Evolutionary conservation across 208 protist species (phyloP).

Genomic region (Crithidia fasciculata): DNA sequence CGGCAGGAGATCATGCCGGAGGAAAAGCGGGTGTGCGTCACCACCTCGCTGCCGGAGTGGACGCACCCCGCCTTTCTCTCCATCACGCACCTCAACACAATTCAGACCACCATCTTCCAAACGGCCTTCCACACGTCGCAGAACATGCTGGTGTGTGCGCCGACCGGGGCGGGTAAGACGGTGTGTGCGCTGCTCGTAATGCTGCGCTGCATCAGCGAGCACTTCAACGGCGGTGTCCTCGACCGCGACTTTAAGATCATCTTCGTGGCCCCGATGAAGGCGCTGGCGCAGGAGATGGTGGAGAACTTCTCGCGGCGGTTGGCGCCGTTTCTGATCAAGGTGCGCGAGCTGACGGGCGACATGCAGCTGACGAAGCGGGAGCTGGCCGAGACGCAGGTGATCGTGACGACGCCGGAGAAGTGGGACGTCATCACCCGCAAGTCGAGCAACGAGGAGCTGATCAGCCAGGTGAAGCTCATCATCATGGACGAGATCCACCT

Average conservation of each 20-base stretch:
- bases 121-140: constrained; percentile 97
- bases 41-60: constrained; percentile 87
- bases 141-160: constrained; percentile 99
- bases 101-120: constrained; percentile 96
- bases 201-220: constrained; percentile 93
- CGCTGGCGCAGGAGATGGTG: constrained; percentile 98
- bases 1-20: constrained; percentile 67
- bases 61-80: constrained; percentile 89
- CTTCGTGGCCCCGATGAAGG: constrained; percentile 99
- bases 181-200: constrained; percentile 98
- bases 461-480: constrained; percentile 91
- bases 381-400: constrained; percentile 97
- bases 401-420: constrained; percentile 99
- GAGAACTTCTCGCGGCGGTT: constrained; percentile 95
- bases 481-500: constrained; percentile 99
- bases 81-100: constrained; percentile 95
- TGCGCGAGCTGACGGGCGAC: constrained; percentile 99
- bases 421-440: constrained; percentile 99
- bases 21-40: constrained; percentile 81
- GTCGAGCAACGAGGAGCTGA: constrained; percentile 94
- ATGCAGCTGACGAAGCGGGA: constrained; percentile 99
- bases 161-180: constrained; percentile 99
- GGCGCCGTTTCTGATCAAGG: constrained; percentile 88
- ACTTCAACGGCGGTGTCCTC: constrained; percentile 86
- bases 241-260: constrained; percentile 98